Conservation (phyloP, 2,329 filamentous ascomycete species). For the Zalaria sp. region DNA sequence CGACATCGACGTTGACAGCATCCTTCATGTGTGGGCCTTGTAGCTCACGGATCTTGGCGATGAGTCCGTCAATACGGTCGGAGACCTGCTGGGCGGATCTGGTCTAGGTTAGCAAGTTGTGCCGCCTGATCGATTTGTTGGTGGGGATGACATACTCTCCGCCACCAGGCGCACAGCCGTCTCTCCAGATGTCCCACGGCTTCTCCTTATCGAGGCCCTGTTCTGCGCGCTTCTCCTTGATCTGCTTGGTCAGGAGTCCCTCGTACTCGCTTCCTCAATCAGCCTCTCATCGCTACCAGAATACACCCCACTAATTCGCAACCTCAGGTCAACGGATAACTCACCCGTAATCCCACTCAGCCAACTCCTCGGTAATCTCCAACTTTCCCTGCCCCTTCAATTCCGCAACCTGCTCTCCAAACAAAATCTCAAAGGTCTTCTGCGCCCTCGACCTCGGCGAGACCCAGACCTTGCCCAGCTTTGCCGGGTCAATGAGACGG, state of each 20-base stretch:
- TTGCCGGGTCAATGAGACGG: slow-evolving; percentile 67
- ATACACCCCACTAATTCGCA: background rate
- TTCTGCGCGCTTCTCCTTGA: slow-evolving; percentile 30
- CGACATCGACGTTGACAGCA: slow-evolving; percentile 45
- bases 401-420: slow-evolving; percentile 21
- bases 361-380: slow-evolving; percentile 35
- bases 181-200: slow-evolving; percentile 74
- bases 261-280: slow-evolving; percentile 33
- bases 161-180: slow-evolving; percentile 55
- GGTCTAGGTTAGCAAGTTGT: background rate
- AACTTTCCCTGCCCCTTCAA: slow-evolving; percentile 35
- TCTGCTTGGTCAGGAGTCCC: slow-evolving; percentile 38
- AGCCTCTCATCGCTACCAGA: background rate
- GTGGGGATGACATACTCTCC: slow-evolving; percentile 10
- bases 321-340: background rate
- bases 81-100: slow-evolving; percentile 56
- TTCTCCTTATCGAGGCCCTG: slow-evolving; percentile 27
- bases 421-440: slow-evolving; percentile 73
- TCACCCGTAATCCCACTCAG: slow-evolving; percentile 48
- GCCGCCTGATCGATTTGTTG: no score
- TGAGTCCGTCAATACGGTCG: slow-evolving; percentile 58
- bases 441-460: slow-evolving; percentile 77
- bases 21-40: slow-evolving; percentile 30
- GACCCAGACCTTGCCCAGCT: slow-evolving; percentile 59
- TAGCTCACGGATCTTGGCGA: slow-evolving; percentile 53